phyloP scores from a whole-genome alignment of 2,329 filamentous ascomycete genomes.

The Colletotrichum tropicicola region DNA sequence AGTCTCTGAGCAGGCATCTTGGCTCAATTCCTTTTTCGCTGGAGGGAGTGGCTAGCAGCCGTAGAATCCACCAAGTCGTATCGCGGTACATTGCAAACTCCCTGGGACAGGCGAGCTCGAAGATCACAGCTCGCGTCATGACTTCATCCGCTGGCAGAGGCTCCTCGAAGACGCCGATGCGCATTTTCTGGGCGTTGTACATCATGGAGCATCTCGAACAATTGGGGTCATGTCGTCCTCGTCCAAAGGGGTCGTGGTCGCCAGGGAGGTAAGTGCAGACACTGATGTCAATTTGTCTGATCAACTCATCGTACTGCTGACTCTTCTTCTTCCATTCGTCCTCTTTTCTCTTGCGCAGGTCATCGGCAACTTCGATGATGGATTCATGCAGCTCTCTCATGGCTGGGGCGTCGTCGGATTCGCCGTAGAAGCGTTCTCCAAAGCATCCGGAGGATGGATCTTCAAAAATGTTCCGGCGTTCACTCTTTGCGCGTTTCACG shows the following conservation, averaged over 20 bases:
- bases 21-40: slow-evolving; percentile 32
- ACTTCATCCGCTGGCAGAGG: slow-evolving; percentile 44
- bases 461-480: slow-evolving; percentile 56
- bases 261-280: slow-evolving; percentile 42
- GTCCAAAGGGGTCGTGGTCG: slow-evolving; percentile 26
- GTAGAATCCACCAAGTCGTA: slow-evolving; percentile 49
- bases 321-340: slow-evolving; percentile 43
- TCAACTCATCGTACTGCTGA: slow-evolving; percentile 41
- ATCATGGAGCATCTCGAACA: slow-evolving; percentile 48
- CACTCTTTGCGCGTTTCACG: slow-evolving; percentile 6
- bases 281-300: slow-evolving; percentile 38
- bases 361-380: slow-evolving; percentile 36
- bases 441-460: slow-evolving; percentile 42
- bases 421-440: slow-evolving; percentile 37
- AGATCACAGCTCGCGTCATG: slow-evolving; percentile 45
- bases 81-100: slow-evolving; percentile 49
- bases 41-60: slow-evolving; percentile 36
- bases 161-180: slow-evolving; percentile 49
- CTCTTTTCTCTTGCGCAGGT: slow-evolving; percentile 35
- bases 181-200: slow-evolving; percentile 38
- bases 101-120: slow-evolving; percentile 49
- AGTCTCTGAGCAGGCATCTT: slow-evolving; percentile 35
- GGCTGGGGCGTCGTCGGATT: slow-evolving; percentile 28
- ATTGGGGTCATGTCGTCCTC: slow-evolving; percentile 33
- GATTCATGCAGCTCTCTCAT: slow-evolving; percentile 30